Conservation (phyloP, 1,139 yeast species). For the Pichia sp. region DNA sequence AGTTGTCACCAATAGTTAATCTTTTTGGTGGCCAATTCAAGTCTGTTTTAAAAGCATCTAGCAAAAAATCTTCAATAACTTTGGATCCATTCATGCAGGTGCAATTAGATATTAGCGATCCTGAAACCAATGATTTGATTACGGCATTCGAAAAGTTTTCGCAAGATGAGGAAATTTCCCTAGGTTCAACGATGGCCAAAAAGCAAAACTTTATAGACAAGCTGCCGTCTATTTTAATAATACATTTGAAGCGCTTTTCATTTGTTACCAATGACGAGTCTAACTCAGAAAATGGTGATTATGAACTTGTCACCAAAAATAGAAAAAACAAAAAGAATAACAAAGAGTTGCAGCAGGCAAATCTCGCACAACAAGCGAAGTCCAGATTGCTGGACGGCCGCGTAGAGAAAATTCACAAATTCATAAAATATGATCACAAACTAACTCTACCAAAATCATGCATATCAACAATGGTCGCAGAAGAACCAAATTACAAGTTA, state of each 20-base stretch:
- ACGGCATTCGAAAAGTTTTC: conserved; percentile 74
- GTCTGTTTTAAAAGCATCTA: conserved; percentile 72
- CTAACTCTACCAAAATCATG: conserved; percentile 54
- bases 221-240: conserved; percentile 71
- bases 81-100: conserved; percentile 93
- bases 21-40: conserved; percentile 92
- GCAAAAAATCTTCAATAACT: conserved; percentile 63
- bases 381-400: conserved; percentile 31
- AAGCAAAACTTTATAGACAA: conserved; percentile 85
- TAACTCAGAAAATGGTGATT: conserved; percentile 31
- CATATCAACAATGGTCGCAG: conserved; percentile 38
- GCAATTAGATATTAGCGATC: conserved; percentile 82
- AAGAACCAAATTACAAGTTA: conserved; percentile 47
- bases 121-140: conserved; percentile 58
- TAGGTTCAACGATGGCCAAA: conserved; percentile 62
- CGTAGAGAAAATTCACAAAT: conserved; percentile 58
- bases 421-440: conserved; percentile 51
- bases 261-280: conserved; percentile 42
- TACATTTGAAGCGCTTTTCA: conserved; percentile 84
- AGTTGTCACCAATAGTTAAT: conserved; percentile 80
- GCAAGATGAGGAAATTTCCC: conserved; percentile 67
- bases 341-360: conserved; percentile 7
- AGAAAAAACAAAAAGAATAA: conserved; percentile 27
- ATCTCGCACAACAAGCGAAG: conserved; percentile 8
- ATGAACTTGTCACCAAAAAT: conserved; percentile 32